Base-by-base conservation (phyloP, 257 asterid genomes). In the Solanum ahanhuiri region DNA sequence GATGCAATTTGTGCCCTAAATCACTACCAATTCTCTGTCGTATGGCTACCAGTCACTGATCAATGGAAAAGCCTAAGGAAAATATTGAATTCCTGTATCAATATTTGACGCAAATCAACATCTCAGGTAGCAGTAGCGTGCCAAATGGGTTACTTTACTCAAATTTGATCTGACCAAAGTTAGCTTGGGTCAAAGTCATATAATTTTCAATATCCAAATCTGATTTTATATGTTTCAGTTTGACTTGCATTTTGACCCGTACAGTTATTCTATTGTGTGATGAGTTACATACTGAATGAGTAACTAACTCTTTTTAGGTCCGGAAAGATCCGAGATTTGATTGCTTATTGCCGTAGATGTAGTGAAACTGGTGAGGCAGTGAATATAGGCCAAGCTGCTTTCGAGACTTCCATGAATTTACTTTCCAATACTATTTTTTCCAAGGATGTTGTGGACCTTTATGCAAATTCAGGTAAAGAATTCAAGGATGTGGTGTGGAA, bases 331-430 rank as follows among this genome's bases (percentile, higher is more conserved):
- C 91, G 91, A 86, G 97, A 95, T 87, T 93, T 95, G 5, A 85
- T 94, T 1, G 88, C 88, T 1, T 93, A 90, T 75, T 92, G 95
- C 89, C 33, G 87, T 88, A 84, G 86, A 10, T 87, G 75, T 31
- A 85, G 96, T 37, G 90, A 88, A 86, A 64, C 81, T 1, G 96
- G 92, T 1, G 91, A 60, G 10, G 92, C 96, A 4, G 93, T 94
- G 82, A 94, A 93, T 33, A 51, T 93, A 9, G 96, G 96, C 86
- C n/a, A 91, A 22, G 94, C 94, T 20, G 95, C 95, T 12, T 94
- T 93, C 70, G 75, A 90, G 67, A 93, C 96, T 1, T 7, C 12
- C 31, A 81, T 92, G 9, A 51, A 94, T 86, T 60, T 92, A 82
- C 85, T 93, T 48, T 91, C 93, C 12, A 92, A 90, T 88, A 92